These are phyloP conservation scores for Schwanniomyces yamadae DNA, from an alignment of 805 yeast genomes.

Conservation along the genomic window DNA sequence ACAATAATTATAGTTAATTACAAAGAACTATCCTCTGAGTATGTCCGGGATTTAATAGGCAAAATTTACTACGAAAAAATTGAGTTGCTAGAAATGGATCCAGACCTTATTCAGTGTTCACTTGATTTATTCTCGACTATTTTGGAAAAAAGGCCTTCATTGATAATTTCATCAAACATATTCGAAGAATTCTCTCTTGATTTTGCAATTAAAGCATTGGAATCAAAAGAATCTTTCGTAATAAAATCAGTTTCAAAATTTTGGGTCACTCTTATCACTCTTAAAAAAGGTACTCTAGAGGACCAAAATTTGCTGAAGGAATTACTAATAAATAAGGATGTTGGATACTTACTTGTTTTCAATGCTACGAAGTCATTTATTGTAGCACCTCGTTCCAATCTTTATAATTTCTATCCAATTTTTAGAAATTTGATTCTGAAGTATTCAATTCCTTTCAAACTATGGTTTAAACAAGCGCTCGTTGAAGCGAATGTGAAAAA, in stretches of 20 bases:
- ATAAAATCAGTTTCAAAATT: conserved; percentile 52
- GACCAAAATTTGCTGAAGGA: conserved; percentile 36
- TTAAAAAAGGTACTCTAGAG: conserved; percentile 44
- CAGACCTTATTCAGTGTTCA: conserved; percentile 56
- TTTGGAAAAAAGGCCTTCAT: conserved; percentile 48
- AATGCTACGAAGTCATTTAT: conserved; percentile 36
- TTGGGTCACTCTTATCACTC: conserved; percentile 50
- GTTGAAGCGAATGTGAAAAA: conserved; percentile 11
- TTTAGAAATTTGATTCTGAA: conserved; percentile 48
- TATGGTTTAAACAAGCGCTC: conserved; percentile 36
- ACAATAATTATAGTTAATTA: conserved; percentile 41
- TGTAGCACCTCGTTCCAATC: conserved; percentile 53
- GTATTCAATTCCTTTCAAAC: conserved; percentile 46
- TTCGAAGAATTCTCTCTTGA: conserved; percentile 21
- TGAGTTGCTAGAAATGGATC: conserved; percentile 46
- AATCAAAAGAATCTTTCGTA: conserved; percentile 54
- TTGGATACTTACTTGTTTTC: conserved; percentile 25
- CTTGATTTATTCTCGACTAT: conserved; percentile 52
- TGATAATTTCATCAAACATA: conserved; percentile 36
- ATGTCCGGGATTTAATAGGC: conserved; percentile 36
- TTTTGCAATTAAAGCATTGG: conserved; percentile 39
- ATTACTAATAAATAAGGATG: conserved; percentile 18
- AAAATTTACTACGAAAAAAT: conserved; percentile 37
- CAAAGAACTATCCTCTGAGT: conserved; percentile 25
- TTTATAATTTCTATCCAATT: conserved; percentile 56